Evolutionary conservation across 805 yeast genomes (phyloP), one percentile per base, ranked within the genome.

Genomic region (Candida ipomoeae): DNA sequence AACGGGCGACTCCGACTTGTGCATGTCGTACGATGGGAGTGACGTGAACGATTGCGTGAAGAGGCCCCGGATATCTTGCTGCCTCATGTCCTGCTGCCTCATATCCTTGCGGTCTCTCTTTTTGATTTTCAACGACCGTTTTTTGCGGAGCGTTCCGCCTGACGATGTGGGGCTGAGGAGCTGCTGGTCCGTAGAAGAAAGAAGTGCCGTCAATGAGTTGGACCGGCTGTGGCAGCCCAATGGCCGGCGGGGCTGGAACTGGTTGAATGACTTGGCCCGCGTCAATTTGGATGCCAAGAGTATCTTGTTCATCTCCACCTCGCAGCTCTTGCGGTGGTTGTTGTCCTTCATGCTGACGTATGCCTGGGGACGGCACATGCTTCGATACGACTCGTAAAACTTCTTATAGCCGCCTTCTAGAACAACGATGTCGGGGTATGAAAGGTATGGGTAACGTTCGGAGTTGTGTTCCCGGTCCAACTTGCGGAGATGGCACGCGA

Each of bases 331-430:
- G 52, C 61, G 63, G 53, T 64, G 64, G 47, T 67, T 68, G 36
- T 55, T 56, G 56, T 73, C 74, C 45, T 85, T 83, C 99, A 92
- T 92, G 59, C 84, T 92, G 46, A 91, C 82, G 61, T 94, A 94
- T 48, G 80, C 82, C 57, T 81, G 87, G 2, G 96, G 96, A 53
- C 64, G 73, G 63, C 97, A 90, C 40, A 83, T 71, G 20, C 65
- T 66, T 43, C 80, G 74, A 63, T 75, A 82, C 31, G 67, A 65
- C 44, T 83, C 83, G 66, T 75, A 91, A 62, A 91, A 94, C 36
- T 75, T 74, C 63, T 85, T 84, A 73, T 94, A 94, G 11, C 99
- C 99, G 29, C 98, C 98, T 55, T 89, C 87, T 41, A 94, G 74
- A 33, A 94, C 82, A 35, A 89, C 83, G 40, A 94, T 82, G 68